Evolutionary conservation across 1,284 basidiomycete species (phyloP), one percentile per base, ranked within the genome.

Genomic region (Peniophora sp.): DNA sequence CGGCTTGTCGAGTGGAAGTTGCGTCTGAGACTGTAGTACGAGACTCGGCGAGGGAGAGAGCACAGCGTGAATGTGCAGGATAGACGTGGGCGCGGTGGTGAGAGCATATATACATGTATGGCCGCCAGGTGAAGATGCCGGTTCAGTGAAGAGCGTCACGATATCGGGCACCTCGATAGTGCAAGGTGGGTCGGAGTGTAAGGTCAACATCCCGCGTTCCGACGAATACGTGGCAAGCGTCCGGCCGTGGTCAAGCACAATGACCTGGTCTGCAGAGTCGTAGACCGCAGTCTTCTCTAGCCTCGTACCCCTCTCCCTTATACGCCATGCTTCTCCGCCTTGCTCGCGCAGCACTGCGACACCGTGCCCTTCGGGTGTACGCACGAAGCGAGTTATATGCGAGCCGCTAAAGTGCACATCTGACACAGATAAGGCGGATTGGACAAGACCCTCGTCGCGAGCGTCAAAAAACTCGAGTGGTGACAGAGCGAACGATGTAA

Each of bases 351-450:
- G 66, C 11, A 83, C 76, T 12, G 78, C 86, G 41, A 91, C 73
- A 8, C 85, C 88, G 52, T 72, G 73, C 2, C 89, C 88, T 53
- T 89, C 84, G 2, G 87, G 83, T 3, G 88, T 89, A 53, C 88
- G 75, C 25, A 87, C 77, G 57, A 90, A 83, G 32, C 74, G 70
- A 10, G 72, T 57, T 48, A 89, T 79, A 50, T 68, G 67, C 20
- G 69, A 69, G 24, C 79, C 72, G 57, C 83, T 79, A 52, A 70
- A 69, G 20, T 66, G 61, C 22, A 71, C 61, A 34, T 67, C 67
- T 20, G 74, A 69, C 23, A 68, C 60, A 50, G 66, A 65, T 49
- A 61, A 67, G 11, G 71, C 68, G 54, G 64, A 62, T 23, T 75
- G 61, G 35, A 54, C 65, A 23, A 89, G 64, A 11, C 80, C 78